Conservation (phyloP, 2,329 filamentous ascomycete genomes). For the Stachybotrys chlorohalonatus region DNA sequence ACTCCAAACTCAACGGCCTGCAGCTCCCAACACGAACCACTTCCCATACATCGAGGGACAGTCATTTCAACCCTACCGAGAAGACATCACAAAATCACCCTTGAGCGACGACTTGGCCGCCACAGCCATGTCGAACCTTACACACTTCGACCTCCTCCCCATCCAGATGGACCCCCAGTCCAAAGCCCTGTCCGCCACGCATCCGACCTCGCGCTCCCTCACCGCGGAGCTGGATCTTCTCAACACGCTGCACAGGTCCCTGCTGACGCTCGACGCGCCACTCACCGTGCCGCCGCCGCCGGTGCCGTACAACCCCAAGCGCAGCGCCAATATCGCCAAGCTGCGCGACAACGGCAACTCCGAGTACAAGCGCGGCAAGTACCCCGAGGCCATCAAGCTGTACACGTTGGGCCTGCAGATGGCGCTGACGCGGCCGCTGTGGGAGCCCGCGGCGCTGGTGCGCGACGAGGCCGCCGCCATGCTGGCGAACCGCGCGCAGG, state of each 20-base stretch:
- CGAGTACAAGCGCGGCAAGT: slow-evolving; percentile 69
- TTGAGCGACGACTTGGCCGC: neutral
- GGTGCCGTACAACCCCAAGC: slow-evolving; percentile 86
- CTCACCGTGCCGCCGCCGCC: slow-evolving; percentile 71
- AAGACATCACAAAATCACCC: neutral
- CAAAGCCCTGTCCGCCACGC: slow-evolving; percentile 55
- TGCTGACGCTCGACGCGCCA: slow-evolving; percentile 48
- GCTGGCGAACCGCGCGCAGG: slow-evolving; percentile 83
- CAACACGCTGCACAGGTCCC: slow-evolving; percentile 67
- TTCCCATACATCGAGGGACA: neutral
- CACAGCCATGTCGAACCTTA: slow-evolving; percentile 45
- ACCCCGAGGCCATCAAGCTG: slow-evolving; percentile 66
- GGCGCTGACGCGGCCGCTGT: slow-evolving; percentile 65
- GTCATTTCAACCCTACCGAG: neutral
- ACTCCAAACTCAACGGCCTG: neutral
- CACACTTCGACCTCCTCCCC: slow-evolving; percentile 75
- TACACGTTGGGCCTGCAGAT: slow-evolving; percentile 87
- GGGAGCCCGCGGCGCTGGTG: slow-evolving; percentile 80
- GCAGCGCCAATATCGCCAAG: slow-evolving; percentile 78
- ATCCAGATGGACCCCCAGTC: slow-evolving; percentile 72
- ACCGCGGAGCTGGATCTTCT: slow-evolving; percentile 60
- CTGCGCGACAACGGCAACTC: slow-evolving; percentile 81
- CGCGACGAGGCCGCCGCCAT: slow-evolving; percentile 75
- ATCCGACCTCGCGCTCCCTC: slow-evolving; percentile 40
- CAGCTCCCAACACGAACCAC: neutral